A percentile compares a stretch with the other conserved stretches of the same genome.
Evolutionary conservation across 2,329 filamentous ascomycete genomes (phyloP).

Genomic region (Zymoseptoria brevis): DNA sequence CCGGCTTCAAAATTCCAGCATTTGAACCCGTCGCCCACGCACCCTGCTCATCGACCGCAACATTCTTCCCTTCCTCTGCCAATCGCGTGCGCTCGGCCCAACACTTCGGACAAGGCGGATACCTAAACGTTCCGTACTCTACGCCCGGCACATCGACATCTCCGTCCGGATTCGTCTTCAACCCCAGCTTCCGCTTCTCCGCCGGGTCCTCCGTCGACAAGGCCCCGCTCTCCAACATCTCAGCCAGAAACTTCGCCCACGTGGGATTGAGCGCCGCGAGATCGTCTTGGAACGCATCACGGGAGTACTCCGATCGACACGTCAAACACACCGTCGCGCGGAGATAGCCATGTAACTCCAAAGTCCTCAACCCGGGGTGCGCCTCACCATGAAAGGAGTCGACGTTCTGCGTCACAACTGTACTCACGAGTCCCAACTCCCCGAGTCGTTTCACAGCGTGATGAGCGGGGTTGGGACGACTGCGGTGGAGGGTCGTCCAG

Average conservation of each 20-base stretch:
- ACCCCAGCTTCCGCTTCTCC: conserved; percentile 57
- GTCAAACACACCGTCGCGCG: conserved; percentile 71
- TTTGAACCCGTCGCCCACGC: conserved; percentile 54
- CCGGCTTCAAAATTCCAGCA: conserved; percentile 81
- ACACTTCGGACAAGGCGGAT: conserved; percentile 81
- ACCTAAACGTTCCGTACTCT: conserved; percentile 82
- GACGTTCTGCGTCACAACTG: conserved; percentile 90
- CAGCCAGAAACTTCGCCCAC: conserved; percentile 69
- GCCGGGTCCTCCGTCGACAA: conserved; percentile 68
- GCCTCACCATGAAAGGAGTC: conserved; percentile 82
- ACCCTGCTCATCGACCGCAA: conserved; percentile 70
- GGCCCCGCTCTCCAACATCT: conserved; percentile 65
- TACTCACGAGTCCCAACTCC: conserved; percentile 61
- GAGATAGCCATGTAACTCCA: conserved; percentile 89
- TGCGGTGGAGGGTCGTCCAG: conserved; percentile 73
- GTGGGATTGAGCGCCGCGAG: conserved; percentile 73
- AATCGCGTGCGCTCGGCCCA: conserved; percentile 44
- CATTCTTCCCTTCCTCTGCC: conserved; percentile 49
- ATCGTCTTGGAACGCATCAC: conserved; percentile 66
- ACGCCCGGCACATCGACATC: conserved; percentile 85
- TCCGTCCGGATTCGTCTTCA: conserved; percentile 86
- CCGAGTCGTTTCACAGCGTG: conserved; percentile 66
- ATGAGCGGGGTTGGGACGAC: conserved; percentile 74
- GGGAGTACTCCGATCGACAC: conserved; percentile 63
- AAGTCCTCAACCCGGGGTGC: conserved; percentile 64